phyloP scores from a whole-genome alignment of 1,139 yeast species.

The Geotrichum candidum region DNA sequence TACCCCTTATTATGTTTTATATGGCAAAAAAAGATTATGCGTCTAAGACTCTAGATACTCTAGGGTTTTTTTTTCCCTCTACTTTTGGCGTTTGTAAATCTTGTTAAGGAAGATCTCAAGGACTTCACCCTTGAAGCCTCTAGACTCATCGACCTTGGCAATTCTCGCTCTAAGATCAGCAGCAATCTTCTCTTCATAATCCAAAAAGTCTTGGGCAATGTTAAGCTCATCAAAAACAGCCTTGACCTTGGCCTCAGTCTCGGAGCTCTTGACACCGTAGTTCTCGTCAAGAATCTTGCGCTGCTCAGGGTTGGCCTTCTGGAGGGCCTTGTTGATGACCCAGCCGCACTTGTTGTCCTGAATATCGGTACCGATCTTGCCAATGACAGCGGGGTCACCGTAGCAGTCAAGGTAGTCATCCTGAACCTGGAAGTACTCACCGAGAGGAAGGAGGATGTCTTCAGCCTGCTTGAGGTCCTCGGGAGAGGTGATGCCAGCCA shows the following conservation, averaged over 20 bases:
- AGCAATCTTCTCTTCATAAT: conserved; percentile 78
- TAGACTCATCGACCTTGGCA: conserved; percentile 69
- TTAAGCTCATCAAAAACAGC: conserved; percentile 67
- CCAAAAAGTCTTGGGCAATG: conserved; percentile 62
- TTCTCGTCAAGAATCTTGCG: conserved; percentile 75
- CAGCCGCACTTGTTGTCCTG: conserved; percentile 98
- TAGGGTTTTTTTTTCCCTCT: conserved; percentile 21
- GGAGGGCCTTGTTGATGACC: conserved; percentile 90
- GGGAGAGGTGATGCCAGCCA: conserved; percentile 70
- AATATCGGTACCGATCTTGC: conserved; percentile 97
- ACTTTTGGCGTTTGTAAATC: conserved; percentile 91
- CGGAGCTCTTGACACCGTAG: conserved; percentile 79
- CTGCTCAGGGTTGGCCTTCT: conserved; percentile 73
- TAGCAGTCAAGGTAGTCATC: conserved; percentile 96
- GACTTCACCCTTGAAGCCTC: conserved; percentile 87
- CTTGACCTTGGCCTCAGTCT: conserved; percentile 66
- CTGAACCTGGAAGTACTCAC: conserved; percentile 98
- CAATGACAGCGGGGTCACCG: conserved; percentile 96
- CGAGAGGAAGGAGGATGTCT: conserved; percentile 86
- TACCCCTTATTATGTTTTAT: background rate
- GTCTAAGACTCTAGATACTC: background rate
- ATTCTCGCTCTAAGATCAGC: conserved; percentile 59
- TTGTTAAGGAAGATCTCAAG: conserved; percentile 78
- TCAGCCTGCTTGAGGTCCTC: conserved; percentile 80
- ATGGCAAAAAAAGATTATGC: background rate